A percentile compares a stretch with the other conserved stretches of the same genome.
These are phyloP conservation scores for Inonotus obliquus DNA, from an alignment of 1,284 basidiomycete genomes.

Conservation along the genomic window DNA sequence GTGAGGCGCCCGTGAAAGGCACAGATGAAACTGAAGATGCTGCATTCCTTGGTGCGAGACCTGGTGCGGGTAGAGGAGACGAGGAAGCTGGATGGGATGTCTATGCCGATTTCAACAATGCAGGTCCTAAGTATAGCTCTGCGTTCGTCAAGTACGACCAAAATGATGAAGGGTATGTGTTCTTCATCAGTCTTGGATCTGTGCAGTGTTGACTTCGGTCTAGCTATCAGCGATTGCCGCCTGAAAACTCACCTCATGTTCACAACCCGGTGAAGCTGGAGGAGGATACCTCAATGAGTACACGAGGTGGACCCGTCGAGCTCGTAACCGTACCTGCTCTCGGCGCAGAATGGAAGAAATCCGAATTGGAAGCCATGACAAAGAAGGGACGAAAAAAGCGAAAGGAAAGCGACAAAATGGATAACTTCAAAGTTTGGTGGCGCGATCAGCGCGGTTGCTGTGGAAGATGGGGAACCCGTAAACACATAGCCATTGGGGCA, in stretches of 20 bases:
- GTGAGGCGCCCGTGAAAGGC: constrained; percentile 69
- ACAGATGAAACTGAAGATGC: constrained; percentile 56
- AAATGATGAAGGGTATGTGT: constrained; percentile 19
- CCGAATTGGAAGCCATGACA: constrained; percentile 72
- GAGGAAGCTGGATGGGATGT: constrained; percentile 65
- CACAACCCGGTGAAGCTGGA: constrained; percentile 32
- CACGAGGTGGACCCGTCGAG: constrained; percentile 54
- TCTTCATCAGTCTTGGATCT: constrained; percentile 1
- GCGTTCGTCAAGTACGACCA: constrained; percentile 42
- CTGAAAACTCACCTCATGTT: constrained; percentile 15
- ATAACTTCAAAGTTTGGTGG: constrained; percentile 65
- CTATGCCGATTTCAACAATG: constrained; percentile 88
- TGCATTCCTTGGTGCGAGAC: constrained; percentile 21
- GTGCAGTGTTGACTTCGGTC: constrained; percentile 2
- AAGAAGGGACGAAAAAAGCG: constrained; percentile 59
- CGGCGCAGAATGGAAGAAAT: constrained; percentile 80
- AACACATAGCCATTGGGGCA: constrained; percentile 57
- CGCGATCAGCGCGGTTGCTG: constrained; percentile 71
- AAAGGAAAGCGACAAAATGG: constrained; percentile 48
- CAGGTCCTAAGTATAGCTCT: constrained; percentile 73
- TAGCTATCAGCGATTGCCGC: constrained; percentile 29
- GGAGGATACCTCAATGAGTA: constrained; percentile 28
- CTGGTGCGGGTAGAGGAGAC: constrained; percentile 4
- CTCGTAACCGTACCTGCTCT: constrained; percentile 85
- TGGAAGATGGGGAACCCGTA: constrained; percentile 72